Evolutionary conservation across 1,139 yeast species (phyloP), one percentile per base, ranked within the genome.

Genomic region (Kodamaea alishanica): DNA sequence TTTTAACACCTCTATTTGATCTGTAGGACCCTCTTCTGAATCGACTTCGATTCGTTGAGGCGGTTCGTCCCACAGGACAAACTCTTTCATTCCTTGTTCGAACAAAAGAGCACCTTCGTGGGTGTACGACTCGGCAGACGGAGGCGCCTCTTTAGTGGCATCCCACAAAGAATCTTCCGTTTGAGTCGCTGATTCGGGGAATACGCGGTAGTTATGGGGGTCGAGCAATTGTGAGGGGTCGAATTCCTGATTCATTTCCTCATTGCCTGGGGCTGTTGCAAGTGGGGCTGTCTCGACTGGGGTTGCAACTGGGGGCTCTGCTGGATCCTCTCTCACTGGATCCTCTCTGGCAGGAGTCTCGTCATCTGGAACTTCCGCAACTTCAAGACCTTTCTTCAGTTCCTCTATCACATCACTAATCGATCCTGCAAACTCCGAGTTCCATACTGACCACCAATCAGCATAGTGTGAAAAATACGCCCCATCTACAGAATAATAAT

Each of bases 371-470:
- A n/a, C n/a, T n/a, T n/a, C n/a, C n/a, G n/a, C n/a, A n/a, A n/a
- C n/a, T n/a, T n/a, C n/a, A n/a, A n/a, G n/a, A n/a, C n/a, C n/a
- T n/a, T n/a, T n/a, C n/a, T n/a, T n/a, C n/a, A n/a, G n/a, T n/a
- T n/a, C n/a, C n/a, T n/a, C 32, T 28, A 44, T 32, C 3, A 47
- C 43, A 6, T 49, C 54, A 11, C 36, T 34, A n/a, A 50, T 35
- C 6, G 44, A 44, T 26, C 33, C 41, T 20, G 60, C 63, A 43
- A 63, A 73, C 41, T 60, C 58, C 15, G 55, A 57, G 34, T 56
- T 49, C 74, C 75, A 72, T 22, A 58, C 52, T n/a, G 52, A 49
- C 79, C 79, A 73, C 77, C 79, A 74, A 35, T 56, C 60, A 29
- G 50, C 54, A 43, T 62, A 67, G 30, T 50, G 31, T 8, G 38